A percentile compares a stretch with the other conserved stretches of the same genome.
Conservation (phyloP, 2,329 filamentous ascomycete species). For the Monilinia vaccinii-corymbosi region DNA sequence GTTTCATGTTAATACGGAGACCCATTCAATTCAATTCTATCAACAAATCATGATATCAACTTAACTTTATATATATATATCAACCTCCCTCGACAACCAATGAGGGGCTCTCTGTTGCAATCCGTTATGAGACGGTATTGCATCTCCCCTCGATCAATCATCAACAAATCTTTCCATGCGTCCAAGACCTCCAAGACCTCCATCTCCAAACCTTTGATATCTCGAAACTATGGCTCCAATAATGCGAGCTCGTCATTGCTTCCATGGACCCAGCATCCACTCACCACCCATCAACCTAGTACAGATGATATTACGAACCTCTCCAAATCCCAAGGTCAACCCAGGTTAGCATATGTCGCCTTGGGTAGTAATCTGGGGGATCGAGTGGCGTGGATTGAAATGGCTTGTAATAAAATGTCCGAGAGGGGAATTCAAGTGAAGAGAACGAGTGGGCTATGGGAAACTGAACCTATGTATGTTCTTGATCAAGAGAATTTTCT, state of each 20-base stretch:
- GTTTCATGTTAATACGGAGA: background rate
- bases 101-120: background rate
- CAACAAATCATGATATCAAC: background rate
- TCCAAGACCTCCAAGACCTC: background rate
- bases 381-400: constrained; percentile 74
- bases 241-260: background rate
- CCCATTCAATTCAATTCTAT: background rate
- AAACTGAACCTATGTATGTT: constrained; percentile 96
- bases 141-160: too few species aligned
- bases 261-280: constrained; percentile 7
- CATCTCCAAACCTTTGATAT: background rate
- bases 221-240: background rate
- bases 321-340: background rate
- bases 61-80: background rate
- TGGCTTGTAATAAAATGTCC: constrained; percentile 72
- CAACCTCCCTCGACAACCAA: background rate
- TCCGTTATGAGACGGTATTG: background rate
- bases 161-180: background rate
- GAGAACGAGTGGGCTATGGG: constrained; percentile 81
- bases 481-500: constrained; percentile 79
- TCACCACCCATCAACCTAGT: background rate
- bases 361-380: constrained; percentile 90
- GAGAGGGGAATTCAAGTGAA: constrained; percentile 61
- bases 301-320: background rate
- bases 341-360: constrained; percentile 61